Percentiles rank a stretch among this genome's conserved stretches.
These are phyloP conservation scores for Tanacetum coccineum DNA, from an alignment of 129 eudicot species.

Conservation along the genomic window DNA sequence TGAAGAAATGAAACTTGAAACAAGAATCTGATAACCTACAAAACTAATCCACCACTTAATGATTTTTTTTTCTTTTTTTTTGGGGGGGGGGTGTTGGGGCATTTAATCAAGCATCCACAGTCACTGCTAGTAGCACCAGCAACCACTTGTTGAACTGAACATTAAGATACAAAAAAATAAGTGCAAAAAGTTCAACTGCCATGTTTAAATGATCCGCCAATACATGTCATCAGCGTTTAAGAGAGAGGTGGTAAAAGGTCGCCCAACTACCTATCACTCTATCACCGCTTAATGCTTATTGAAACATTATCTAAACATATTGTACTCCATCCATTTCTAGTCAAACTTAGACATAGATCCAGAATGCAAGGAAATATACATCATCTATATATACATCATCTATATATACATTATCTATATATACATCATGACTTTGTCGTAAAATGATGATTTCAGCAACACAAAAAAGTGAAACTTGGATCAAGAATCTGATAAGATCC, in stretches of 20 bases:
- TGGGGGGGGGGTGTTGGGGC: no score
- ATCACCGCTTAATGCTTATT: background rate
- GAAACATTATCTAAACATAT: background rate
- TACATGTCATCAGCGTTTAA: no score
- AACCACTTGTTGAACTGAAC: no score
- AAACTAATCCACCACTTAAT: background rate
- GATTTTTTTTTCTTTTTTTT: no score
- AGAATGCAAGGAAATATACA: background rate
- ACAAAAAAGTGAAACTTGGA: background rate
- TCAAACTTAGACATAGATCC: background rate
- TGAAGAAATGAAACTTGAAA: slow-evolving; percentile 8
- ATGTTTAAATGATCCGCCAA: no score
- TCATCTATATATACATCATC: background rate
- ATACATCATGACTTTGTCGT: background rate
- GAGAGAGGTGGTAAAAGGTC: no score
- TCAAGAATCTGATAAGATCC: background rate
- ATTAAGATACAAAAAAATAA: no score
- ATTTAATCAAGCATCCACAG: no score
- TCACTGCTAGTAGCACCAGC: no score
- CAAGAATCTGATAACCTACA: background rate
- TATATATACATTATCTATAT: background rate
- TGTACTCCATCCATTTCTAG: background rate
- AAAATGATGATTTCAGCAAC: background rate
- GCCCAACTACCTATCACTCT: background rate
- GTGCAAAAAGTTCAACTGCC: no score